A percentile compares a stretch with the other conserved stretches of the same genome.
Evolutionary conservation across 768 basidiomycete genomes (phyloP).

Genomic region (Calocera viscosa): DNA sequence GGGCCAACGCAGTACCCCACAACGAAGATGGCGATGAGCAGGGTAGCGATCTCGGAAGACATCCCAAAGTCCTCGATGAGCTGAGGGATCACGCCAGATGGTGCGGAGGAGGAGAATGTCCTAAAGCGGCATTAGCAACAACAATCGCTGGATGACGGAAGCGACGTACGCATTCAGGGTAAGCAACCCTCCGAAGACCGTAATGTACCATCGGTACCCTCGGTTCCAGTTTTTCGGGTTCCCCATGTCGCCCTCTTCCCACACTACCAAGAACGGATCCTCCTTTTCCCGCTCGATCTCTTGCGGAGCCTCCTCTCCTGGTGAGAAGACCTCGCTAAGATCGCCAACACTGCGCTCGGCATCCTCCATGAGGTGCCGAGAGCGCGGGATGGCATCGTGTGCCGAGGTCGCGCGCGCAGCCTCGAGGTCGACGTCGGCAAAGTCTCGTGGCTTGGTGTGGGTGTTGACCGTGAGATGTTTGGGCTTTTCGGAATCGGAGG

Average conservation of each 20-base stretch:
- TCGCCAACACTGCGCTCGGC: neutral
- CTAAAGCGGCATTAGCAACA: neutral
- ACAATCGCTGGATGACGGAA: neutral
- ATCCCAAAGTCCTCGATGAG: conserved; percentile 13
- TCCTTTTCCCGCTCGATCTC: conserved; percentile 5
- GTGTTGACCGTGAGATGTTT: neutral
- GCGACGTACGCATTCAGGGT: conserved; percentile 17
- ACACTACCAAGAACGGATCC: neutral
- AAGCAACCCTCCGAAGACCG: neutral
- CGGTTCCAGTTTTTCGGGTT: conserved; percentile 20
- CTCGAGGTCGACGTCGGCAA: neutral
- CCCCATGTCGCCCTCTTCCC: neutral
- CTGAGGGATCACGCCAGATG: conserved; percentile 16
- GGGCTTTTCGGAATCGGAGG: neutral
- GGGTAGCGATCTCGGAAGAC: conserved; percentile 9
- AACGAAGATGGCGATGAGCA: conserved; percentile 17
- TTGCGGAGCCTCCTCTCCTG: neutral
- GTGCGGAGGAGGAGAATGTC: conserved; percentile 18
- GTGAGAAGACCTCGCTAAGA: conserved; percentile 3
- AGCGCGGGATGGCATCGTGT: neutral
- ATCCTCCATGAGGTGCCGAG: neutral
- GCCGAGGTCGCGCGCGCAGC: neutral
- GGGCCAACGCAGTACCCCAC: conserved; percentile 25
- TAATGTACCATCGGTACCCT: conserved; percentile 15
- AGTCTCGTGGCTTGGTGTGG: neutral